A percentile compares a stretch with the other conserved stretches of the same genome.
These are phyloP conservation scores for Tulasnella sp. DNA, from an alignment of 768 basidiomycete genomes.

Conservation along the genomic window DNA sequence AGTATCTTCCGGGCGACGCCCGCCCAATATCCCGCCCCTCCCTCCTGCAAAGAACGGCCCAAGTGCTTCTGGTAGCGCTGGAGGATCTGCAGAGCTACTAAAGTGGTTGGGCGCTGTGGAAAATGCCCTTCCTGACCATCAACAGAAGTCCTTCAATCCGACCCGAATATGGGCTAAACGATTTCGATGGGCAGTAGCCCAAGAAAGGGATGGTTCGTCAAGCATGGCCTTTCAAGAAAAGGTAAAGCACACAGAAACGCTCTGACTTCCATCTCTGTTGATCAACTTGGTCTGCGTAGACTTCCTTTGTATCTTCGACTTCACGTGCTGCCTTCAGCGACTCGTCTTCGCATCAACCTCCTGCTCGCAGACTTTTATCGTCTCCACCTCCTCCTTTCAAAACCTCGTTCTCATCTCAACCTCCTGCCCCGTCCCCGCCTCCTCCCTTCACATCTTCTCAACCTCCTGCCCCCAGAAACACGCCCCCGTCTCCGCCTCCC, in stretches of 20 bases:
- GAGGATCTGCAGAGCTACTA: too few species aligned
- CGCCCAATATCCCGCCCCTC: background rate
- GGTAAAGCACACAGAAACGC: background rate
- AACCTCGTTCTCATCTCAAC: too few species aligned
- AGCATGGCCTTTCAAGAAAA: background rate
- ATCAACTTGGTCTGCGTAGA: background rate
- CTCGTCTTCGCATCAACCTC: too few species aligned
- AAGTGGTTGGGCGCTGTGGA: conserved; percentile 48
- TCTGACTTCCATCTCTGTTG: background rate
- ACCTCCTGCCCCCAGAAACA: too few species aligned
- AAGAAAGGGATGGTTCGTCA: background rate
- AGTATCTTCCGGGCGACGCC: background rate
- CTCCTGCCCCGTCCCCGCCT: too few species aligned
- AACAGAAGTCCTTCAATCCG: conserved; percentile 37
- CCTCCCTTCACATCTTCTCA: too few species aligned
- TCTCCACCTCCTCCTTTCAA: too few species aligned
- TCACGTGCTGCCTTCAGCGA: too few species aligned
- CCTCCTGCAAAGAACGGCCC: background rate
- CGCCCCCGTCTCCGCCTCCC: too few species aligned
- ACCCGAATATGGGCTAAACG: conserved; percentile 1
- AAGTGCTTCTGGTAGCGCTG: too few species aligned
- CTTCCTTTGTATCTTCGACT: background rate
- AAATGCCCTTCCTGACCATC: conserved; percentile 59
- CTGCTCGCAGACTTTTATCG: too few species aligned
- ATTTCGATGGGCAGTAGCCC: background rate